Conservation (phyloP, 2,329 filamentous ascomycete species). For the Fusarium redolens region DNA sequence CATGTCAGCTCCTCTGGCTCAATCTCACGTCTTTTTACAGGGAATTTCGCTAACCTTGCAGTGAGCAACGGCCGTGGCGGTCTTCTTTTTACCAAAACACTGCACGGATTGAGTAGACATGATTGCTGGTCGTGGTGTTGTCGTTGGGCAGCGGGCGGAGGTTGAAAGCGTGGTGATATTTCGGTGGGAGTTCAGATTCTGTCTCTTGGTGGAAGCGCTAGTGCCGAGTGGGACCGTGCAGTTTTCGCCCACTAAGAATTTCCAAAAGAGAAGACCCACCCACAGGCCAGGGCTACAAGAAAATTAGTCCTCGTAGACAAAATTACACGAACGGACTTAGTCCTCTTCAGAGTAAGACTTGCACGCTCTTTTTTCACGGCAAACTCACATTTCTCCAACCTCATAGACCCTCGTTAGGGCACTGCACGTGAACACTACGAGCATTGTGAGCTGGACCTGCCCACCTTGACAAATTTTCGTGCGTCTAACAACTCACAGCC, state of each 20-base stretch:
- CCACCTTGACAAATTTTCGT: constrained; percentile 15
- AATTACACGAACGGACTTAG: background rate
- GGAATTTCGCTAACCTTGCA: constrained; percentile 75
- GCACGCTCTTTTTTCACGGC: background rate
- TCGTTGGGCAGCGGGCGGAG: constrained; percentile 15
- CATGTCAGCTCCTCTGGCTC: constrained; percentile 46
- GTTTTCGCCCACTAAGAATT: background rate
- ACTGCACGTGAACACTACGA: background rate
- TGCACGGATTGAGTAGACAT: constrained; percentile 87
- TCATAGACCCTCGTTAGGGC: constrained; percentile 8
- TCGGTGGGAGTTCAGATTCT: constrained; percentile 17
- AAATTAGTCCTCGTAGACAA: background rate
- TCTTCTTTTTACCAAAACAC: constrained; percentile 99
- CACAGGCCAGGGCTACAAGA: background rate
- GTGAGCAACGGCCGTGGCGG: constrained; percentile 88
- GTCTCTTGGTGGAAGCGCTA: constrained; percentile 3
- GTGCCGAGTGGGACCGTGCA: background rate
- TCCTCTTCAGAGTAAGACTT: background rate
- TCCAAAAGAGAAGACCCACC: background rate
- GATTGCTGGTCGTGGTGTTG: constrained; percentile 58
- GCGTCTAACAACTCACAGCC: constrained; percentile 15
- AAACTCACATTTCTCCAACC: background rate
- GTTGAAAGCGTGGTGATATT: constrained; percentile 17
- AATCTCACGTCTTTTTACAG: constrained; percentile 3
- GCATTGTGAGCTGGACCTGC: background rate